Evolutionary conservation across 2,329 filamentous ascomycete species (phyloP), one percentile per base, ranked within the genome.

Genomic region (Stemphylium beticola): DNA sequence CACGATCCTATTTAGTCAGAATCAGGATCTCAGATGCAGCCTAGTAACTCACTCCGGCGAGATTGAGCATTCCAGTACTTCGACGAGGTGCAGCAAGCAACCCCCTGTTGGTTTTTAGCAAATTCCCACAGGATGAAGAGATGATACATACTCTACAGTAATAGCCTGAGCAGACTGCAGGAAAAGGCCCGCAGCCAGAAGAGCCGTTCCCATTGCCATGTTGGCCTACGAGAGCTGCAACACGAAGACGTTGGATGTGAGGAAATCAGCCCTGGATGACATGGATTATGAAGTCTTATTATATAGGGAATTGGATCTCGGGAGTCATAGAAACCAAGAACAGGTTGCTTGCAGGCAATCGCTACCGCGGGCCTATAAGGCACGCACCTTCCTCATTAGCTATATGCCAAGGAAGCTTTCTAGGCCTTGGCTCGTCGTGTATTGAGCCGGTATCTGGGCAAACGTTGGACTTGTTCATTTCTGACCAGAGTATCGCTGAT

Each of bases 21-120:
- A 42, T 26, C 3, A 1, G 9, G 2, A 2, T 31, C 10, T 11
- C 22, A 26, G 15, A 20, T 10, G 24, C 12, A 4, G 33, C 33
- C 18, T 5, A 6, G 24, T 34, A 10, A 52, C 70, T 31, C 61
- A 74, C 72, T 22, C 71, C 72, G 47, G 65, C 72, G 3, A 69
- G 69, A 40, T 67, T 74, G 34, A 74, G 61, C 34, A 54, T 72
- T 12, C 65, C 71, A 14, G 69, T 68, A 44, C 72, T 71, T 55
- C 72, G 60, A 47, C 72, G 61, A 36, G 72, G 70, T 15, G 65
- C 65, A 53, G 66, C 66, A 57, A 66, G 58, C 56, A 62, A 57
- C 15, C 57, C 61, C 57, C 60, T 65, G 20, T 12, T 4, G n/a
- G 29, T 7, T 24, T 24, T 66, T 46, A 66, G 49, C 32, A 34